Percentiles rank a stretch among this genome's conserved stretches.
These are phyloP conservation scores for Talaromyces piceae DNA, from an alignment of 2,329 filamentous ascomycete genomes.

Conservation along the genomic window DNA sequence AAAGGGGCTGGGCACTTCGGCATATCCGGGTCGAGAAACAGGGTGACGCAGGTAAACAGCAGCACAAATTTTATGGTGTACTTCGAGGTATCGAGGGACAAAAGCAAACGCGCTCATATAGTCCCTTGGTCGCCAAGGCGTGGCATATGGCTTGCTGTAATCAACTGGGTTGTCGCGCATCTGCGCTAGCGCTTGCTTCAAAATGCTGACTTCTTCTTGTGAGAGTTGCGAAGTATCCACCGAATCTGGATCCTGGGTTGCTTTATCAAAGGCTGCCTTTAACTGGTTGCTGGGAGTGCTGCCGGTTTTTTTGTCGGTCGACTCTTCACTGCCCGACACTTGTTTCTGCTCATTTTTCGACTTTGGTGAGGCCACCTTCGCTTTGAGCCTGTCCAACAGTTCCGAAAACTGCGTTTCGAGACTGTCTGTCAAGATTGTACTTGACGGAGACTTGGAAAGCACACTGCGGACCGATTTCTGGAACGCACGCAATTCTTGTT, in stretches of 20 bases:
- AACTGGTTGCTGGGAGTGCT: slow-evolving; percentile 19
- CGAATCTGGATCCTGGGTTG: slow-evolving; percentile 20
- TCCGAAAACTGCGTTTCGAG: slow-evolving; percentile 50
- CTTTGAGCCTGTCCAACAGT: slow-evolving; percentile 43
- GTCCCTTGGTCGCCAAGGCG: slow-evolving; percentile 78
- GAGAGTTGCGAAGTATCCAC: slow-evolving; percentile 41
- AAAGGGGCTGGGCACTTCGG: slow-evolving; percentile 83
- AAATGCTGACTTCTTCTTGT: slow-evolving; percentile 39
- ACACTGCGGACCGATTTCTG: slow-evolving; percentile 57
- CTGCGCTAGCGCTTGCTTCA: slow-evolving; percentile 52
- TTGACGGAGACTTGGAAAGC: slow-evolving; percentile 47
- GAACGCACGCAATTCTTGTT: slow-evolving; percentile 69
- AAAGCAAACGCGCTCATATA: slow-evolving; percentile 93
- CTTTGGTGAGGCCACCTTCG: slow-evolving; percentile 23
- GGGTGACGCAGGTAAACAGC: slow-evolving; percentile 94
- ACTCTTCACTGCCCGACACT: neutral
- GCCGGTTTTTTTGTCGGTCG: slow-evolving; percentile 14
- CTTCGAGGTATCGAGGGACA: slow-evolving; percentile 90
- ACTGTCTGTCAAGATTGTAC: slow-evolving; percentile 38
- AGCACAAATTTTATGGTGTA: slow-evolving; percentile 94
- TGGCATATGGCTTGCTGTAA: slow-evolving; percentile 71
- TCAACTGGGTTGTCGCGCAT: slow-evolving; percentile 72
- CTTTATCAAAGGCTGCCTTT: slow-evolving; percentile 27
- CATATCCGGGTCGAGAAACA: slow-evolving; percentile 70
- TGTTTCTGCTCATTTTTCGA: slow-evolving; percentile 13